Evolutionary conservation across 768 basidiomycete genomes (phyloP).

Genomic region (Kwoniella mangroviensis): DNA sequence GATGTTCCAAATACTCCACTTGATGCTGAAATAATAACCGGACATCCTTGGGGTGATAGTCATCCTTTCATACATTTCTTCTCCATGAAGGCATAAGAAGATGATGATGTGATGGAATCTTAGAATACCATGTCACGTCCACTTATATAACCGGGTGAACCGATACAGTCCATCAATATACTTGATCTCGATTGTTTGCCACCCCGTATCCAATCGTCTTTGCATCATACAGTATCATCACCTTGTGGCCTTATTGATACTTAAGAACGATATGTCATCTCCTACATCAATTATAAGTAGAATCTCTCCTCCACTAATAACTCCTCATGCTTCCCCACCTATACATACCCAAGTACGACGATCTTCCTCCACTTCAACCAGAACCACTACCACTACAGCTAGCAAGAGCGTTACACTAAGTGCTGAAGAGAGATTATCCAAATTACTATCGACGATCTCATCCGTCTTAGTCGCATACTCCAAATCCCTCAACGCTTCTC

Average conservation of each 20-base stretch:
- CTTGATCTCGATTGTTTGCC: not conserved
- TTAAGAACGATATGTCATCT: not conserved
- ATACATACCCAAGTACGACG: not conserved
- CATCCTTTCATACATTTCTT: not conserved
- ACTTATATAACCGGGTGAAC: not conserved
- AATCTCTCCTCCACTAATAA: not conserved
- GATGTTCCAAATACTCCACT: too few relatives aligned
- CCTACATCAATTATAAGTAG: not conserved
- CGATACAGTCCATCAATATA: not conserved
- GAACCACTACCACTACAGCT: too few relatives aligned
- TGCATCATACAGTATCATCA: not conserved
- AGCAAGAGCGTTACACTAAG: not conserved
- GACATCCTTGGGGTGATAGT: not conserved
- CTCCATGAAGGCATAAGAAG: not conserved
- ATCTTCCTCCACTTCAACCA: not conserved
- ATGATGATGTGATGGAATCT: not conserved
- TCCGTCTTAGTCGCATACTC: not conserved
- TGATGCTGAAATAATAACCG: not conserved
- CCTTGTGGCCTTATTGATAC: not conserved
- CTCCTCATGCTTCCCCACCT: not conserved
- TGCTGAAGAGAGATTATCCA: not conserved
- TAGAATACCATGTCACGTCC: not conserved
- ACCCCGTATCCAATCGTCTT: not conserved
- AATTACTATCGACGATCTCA: not conserved
- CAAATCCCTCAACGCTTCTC: not conserved